Evolutionary conservation across 371 early-diverging fungal genomes (phyloP), one percentile per base, ranked within the genome.

Genomic region (Mucor mucedo): DNA sequence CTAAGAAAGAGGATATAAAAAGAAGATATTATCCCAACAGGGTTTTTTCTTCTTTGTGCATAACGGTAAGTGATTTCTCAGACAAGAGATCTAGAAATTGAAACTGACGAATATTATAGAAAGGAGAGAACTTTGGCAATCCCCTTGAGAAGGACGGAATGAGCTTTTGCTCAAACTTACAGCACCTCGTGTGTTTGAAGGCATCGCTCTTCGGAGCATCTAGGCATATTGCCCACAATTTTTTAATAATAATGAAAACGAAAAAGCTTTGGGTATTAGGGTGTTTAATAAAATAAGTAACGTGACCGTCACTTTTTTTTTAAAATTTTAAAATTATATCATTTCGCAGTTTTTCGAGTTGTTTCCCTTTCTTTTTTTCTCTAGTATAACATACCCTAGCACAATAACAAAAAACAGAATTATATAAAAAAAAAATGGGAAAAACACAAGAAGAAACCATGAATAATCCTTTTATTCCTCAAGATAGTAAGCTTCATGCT

Each of bases 91-190:
- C 5, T 27, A 0, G 32, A n/a, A 6, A 28, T 8, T 16, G 2
- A 16, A 35, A 47, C 14, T 41, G 32, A 28, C 32, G 14, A 52
- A 13, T 30, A 16, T 32, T 5, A 52, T 41, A 63, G 77, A 78
- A 78, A 78, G 79, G 79, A 78, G 79, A 78, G 79, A 78, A 69
- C 76, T 78, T 78, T 78, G 79, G 79, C 79, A 75, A 78, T 78
- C 79, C 79, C 79, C 79, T 78, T 78, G 79, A 78, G 73, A 78
- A 78, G 79, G 79, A 78, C 79, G 79, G 79, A 78, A 75, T 60
- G 76, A 75, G 76, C 74, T 75, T 76, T 73, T 65, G 72, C 71
- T 71, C 73, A 73, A 57, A 69, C 64, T 65, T 66, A 73, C 66
- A 73, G 63, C 73, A 73, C 73, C 67, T 55, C 53, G 70, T 64